These are phyloP conservation scores for Leptographium wingfieldii DNA, from an alignment of 2,329 filamentous ascomycete genomes.

Conservation along the genomic window DNA sequence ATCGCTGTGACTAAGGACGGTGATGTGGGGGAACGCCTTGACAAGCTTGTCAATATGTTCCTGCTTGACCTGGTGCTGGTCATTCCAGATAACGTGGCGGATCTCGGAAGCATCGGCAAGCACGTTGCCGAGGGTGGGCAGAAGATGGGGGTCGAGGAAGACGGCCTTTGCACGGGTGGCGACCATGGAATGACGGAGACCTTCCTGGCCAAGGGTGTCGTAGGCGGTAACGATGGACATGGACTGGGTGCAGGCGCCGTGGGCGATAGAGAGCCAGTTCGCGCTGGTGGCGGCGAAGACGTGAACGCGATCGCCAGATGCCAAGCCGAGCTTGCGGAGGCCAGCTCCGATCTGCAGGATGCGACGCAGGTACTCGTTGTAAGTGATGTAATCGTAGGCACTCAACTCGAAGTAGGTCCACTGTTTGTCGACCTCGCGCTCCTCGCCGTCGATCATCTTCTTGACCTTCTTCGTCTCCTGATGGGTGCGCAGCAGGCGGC, in stretches of 20 bases:
- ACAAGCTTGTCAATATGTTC: slow-evolving; percentile 36
- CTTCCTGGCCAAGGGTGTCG: slow-evolving; percentile 66
- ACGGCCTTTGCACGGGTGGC: slow-evolving; percentile 61
- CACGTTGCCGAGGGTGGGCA: slow-evolving; percentile 43
- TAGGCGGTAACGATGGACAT: slow-evolving; percentile 77
- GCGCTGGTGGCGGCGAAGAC: slow-evolving; percentile 63
- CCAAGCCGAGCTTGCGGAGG: slow-evolving; percentile 59
- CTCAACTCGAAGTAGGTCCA: slow-evolving; percentile 84
- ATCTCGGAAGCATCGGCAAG: slow-evolving; percentile 38
- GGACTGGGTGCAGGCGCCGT: slow-evolving; percentile 55
- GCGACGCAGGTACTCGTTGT: slow-evolving; percentile 63
- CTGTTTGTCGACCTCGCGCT: slow-evolving; percentile 69
- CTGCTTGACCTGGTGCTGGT: slow-evolving; percentile 37
- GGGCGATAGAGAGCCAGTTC: slow-evolving; percentile 38
- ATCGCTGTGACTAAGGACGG: slow-evolving; percentile 37
- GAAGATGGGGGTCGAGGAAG: slow-evolving; percentile 60
- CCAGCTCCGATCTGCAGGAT: slow-evolving; percentile 56
- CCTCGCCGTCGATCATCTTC: slow-evolving; percentile 71
- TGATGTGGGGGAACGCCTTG: slow-evolving; percentile 33
- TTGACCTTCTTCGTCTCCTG: slow-evolving; percentile 81
- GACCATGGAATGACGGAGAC: slow-evolving; percentile 59
- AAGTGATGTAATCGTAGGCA: slow-evolving; percentile 64
- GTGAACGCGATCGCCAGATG: slow-evolving; percentile 58
- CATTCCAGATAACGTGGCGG: slow-evolving; percentile 41
- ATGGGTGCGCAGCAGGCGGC: slow-evolving; percentile 64